A percentile compares a stretch with the other conserved stretches of the same genome.
Conservation (phyloP, 2,329 filamentous ascomycete species). For the Pseudocercospora eumusae region DNA sequence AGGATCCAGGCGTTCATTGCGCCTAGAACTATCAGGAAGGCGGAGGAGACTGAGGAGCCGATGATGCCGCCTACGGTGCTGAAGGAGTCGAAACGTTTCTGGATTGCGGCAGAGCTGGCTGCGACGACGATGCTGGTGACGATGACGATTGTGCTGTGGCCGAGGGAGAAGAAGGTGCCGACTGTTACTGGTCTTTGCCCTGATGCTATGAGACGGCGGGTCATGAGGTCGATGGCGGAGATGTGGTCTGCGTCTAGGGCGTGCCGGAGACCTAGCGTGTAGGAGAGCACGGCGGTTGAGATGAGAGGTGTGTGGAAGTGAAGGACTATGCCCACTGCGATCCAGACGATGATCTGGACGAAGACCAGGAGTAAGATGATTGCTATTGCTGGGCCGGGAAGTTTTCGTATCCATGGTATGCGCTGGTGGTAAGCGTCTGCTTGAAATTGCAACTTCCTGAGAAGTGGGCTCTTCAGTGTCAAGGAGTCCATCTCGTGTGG, state of each 20-base stretch:
- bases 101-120: constrained; percentile 80
- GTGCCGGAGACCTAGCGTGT: constrained; percentile 85
- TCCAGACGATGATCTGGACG: constrained; percentile 61
- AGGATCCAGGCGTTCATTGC: constrained; percentile 84
- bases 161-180: constrained; percentile 90
- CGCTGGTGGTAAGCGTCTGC: constrained; percentile 49
- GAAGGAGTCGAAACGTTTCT: constrained; percentile 78
- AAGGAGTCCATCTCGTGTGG: constrained; percentile 16
- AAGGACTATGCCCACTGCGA: constrained; percentile 58
- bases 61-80: constrained; percentile 81
- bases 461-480: constrained; percentile 7
- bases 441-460: constrained; percentile 25
- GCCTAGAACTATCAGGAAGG: constrained; percentile 79
- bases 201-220: constrained; percentile 79
- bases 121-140: constrained; percentile 90
- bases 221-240: constrained; percentile 91
- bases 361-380: constrained; percentile 57
- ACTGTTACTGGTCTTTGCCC: constrained; percentile 87
- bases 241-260: constrained; percentile 98
- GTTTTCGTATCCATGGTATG: constrained; percentile 57
- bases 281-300: constrained; percentile 79
- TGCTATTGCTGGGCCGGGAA: constrained; percentile 59
- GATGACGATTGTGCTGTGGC: constrained; percentile 90
- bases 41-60: constrained; percentile 81
- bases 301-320: constrained; percentile 58